A percentile compares a stretch with the other conserved stretches of the same genome.
Conservation (phyloP, 768 basidiomycete species). For the Amanita phalloides region DNA sequence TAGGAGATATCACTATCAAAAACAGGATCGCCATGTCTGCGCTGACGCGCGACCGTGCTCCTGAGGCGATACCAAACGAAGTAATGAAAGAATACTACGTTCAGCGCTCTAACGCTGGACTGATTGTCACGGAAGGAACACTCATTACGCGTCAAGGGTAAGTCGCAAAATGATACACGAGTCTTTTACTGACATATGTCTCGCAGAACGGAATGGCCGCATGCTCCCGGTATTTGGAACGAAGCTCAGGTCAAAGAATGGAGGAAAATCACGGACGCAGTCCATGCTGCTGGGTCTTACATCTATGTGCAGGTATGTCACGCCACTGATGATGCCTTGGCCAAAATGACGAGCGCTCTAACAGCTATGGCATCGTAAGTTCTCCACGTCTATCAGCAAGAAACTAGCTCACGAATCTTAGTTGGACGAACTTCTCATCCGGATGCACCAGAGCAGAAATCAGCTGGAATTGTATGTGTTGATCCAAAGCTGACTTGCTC, state of each 20-base stretch:
- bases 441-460: slow-evolving; percentile 27
- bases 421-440: slow-evolving; percentile 26
- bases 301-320: slow-evolving; percentile 33
- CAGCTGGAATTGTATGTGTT: slow-evolving; percentile 19
- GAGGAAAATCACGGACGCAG: slow-evolving; percentile 34
- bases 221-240: slow-evolving; percentile 38
- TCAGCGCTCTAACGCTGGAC: slow-evolving; percentile 29
- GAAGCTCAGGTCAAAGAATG: slow-evolving; percentile 31
- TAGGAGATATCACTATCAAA: slow-evolving; percentile 24
- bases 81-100: slow-evolving; percentile 29
- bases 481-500: background rate
- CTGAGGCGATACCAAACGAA: slow-evolving; percentile 25
- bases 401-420: slow-evolving; percentile 6
- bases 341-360: background rate
- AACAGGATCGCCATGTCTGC: slow-evolving; percentile 31
- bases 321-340: background rate
- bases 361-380: slow-evolving; percentile 29
- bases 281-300: slow-evolving; percentile 32
- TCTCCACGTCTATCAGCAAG: background rate
- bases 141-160: slow-evolving; percentile 33
- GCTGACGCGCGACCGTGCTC: slow-evolving; percentile 29
- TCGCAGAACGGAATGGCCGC: slow-evolving; percentile 29
- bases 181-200: background rate
- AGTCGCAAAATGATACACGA: background rate
- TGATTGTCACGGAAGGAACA: slow-evolving; percentile 29